Conservation (phyloP, 2,329 filamentous ascomycete species). For the Pseudofabraea citricarpa region DNA sequence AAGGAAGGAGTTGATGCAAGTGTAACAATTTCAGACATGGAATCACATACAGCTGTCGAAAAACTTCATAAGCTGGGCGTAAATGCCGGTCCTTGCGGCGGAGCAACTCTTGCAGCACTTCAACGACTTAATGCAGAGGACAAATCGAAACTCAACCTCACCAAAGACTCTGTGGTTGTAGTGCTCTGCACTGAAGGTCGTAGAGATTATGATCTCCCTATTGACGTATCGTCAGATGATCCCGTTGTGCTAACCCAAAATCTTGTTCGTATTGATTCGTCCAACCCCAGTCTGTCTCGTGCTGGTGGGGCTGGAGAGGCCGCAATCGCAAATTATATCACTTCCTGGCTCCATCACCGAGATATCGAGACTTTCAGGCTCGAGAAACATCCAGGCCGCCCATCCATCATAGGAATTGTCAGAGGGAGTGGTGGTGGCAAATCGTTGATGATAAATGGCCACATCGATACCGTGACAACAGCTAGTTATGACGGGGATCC, state of each 20-base stretch:
- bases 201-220: conserved; percentile 45
- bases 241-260: conserved; percentile 37
- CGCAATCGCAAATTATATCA: conserved; percentile 40
- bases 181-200: conserved; percentile 62
- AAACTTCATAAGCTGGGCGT: conserved; percentile 33
- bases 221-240: conserved; percentile 36
- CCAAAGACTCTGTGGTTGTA: conserved; percentile 51
- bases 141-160: conserved; percentile 25
- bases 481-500: conserved; percentile 7
- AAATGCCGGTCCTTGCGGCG: conserved; percentile 43
- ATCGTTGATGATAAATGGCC: conserved; percentile 8
- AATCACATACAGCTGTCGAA: conserved; percentile 36
- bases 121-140: conserved; percentile 28
- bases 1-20: conserved; percentile 36
- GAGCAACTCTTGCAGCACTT: conserved; percentile 39
- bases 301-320: conserved; percentile 40
- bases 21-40: conserved; percentile 36
- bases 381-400: conserved; percentile 39
- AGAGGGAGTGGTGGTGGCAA: conserved; percentile 34
- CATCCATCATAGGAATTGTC: conserved; percentile 44
- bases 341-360: conserved; percentile 47
- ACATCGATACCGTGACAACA: conserved; percentile 10
- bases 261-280: conserved; percentile 37
- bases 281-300: conserved; percentile 38
- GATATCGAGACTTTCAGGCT: conserved; percentile 39